Conservation (phyloP, 164 flowering plant genomes). For the Aristolochia contorta region DNA sequence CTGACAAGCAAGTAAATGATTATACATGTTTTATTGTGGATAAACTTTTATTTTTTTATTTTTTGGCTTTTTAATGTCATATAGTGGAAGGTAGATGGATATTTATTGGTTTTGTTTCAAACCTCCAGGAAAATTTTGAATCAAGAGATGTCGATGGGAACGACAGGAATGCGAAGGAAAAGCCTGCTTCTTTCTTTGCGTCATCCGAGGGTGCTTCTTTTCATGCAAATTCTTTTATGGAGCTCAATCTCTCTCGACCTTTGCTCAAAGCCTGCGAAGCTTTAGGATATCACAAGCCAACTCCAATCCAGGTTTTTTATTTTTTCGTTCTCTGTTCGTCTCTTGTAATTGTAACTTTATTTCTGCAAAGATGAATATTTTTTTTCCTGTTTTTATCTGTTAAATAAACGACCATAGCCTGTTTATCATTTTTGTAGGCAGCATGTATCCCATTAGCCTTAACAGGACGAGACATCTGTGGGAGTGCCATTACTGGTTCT, state of each 20-base stretch:
- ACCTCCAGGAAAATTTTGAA: conserved; percentile 47
- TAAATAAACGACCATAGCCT: not conserved
- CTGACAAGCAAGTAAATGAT: conserved; percentile 40
- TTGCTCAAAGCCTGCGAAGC: conserved; percentile 82
- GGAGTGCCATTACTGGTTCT: conserved; percentile 96
- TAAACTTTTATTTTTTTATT: not conserved
- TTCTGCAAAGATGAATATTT: not conserved
- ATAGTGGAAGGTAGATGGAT: too few relatives aligned
- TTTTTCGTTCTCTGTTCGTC: not conserved
- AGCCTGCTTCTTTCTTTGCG: conserved; percentile 43
- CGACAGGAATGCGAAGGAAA: conserved; percentile 25
- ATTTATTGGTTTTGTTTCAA: too few relatives aligned
- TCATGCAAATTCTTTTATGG: conserved; percentile 81
- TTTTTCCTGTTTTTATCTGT: not conserved
- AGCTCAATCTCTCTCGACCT: conserved; percentile 85
- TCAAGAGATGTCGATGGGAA: conserved; percentile 32
- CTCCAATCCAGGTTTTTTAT: conserved; percentile 77
- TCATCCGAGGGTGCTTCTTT: conserved; percentile 63
- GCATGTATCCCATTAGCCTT: conserved; percentile 86
- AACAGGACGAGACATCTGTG: conserved; percentile 89
- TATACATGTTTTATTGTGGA: not conserved
- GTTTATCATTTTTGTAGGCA: conserved; percentile 38
- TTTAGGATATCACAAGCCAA: conserved; percentile 74
- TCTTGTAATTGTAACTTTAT: not conserved
- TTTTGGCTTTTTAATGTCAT: not conserved